Base-by-base conservation (phyloP, 495 filamentous ascomycete species). In the Xylona heveae region DNA sequence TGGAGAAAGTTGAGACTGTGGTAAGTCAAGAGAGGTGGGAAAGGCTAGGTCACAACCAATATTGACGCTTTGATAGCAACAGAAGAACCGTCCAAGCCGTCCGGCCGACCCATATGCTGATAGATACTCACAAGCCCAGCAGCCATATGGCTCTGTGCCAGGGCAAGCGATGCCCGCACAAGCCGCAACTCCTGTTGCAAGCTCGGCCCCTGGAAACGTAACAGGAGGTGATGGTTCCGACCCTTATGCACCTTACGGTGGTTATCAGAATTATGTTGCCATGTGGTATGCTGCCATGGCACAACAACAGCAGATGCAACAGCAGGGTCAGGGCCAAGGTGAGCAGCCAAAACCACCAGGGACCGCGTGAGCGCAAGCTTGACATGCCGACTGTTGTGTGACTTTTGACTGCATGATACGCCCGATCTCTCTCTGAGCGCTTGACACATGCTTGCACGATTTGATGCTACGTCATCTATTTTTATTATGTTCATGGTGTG, bases 1-100 rank as follows among this genome's bases (percentile, higher is more conserved):
- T 74, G 47, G 79, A 83, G 31, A 88, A 88, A 53, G 79, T 85
- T n/a, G 74, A 84, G 33, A 68, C 72, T 35, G 79, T 78, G 37
- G 77, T 79, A 65, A 52, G 61, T 53, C 17, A 24, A 26, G 22
- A n/a, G 28, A 34, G 24, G 37, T 34, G 33, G 30, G 14, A 16
- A 24, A 15, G n/a, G n/a, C 15, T 21, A 15, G 17, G 16, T 27
- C 28, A 9, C 19, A 22, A 15, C 5, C 28, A 18, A 19, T 34
- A 33, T 47, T 60, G 40, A 56, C 49, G 9, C 33, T 28, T 34
- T 31, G 45, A 53, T 33, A 70, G 66, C 45, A 68, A 61, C 54
- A 63, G 50, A 45, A 59, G 52, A 42, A 54, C 25, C 47, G 43
- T 39, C 35, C 28, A 16, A 36, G 32, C 15, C 46, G 35, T 19